Evolutionary conservation across 1,284 basidiomycete species (phyloP).

Genomic region (Rhodotorula sp.): DNA sequence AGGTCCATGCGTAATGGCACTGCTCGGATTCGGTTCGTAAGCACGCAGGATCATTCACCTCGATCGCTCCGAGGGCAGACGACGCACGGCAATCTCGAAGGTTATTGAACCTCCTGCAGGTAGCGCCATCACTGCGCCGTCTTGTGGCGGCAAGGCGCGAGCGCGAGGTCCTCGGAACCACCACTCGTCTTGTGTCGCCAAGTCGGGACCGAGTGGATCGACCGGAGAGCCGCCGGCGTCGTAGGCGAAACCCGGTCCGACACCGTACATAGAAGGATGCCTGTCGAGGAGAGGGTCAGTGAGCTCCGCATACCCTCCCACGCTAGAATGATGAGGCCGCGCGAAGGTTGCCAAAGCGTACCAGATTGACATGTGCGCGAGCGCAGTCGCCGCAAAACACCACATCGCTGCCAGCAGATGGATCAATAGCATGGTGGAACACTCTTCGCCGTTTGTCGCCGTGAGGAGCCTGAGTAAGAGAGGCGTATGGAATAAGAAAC

Average conservation of each 20-base stretch:
- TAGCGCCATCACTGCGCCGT: constrained; percentile 18
- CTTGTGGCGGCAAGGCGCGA: constrained; percentile 17
- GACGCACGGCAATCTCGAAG: constrained; percentile 25
- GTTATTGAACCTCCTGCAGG: constrained; percentile 33
- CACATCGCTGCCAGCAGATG: background rate
- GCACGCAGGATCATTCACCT: too few species aligned
- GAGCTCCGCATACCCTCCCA: too few species aligned
- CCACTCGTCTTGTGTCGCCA: constrained; percentile 1
- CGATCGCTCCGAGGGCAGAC: too few species aligned
- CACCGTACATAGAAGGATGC: constrained; percentile 28
- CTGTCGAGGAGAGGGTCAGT: background rate
- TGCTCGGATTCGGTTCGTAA: background rate
- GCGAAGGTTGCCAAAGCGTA: background rate
- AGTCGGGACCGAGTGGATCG: constrained; percentile 20
- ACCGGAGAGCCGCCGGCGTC: constrained; percentile 18
- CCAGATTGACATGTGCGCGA: constrained; percentile 18
- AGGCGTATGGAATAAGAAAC: too few species aligned
- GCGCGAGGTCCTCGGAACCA: constrained; percentile 30
- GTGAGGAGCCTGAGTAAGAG: too few species aligned
- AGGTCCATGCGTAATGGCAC: constrained; percentile 13
- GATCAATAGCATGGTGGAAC: too few species aligned
- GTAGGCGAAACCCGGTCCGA: constrained; percentile 14
- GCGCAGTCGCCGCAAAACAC: background rate
- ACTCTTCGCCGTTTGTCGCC: too few species aligned
- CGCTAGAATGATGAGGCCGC: background rate